Evolutionary conservation across 345 rosid species (phyloP).

Genomic region (Diplotaxis tenuifolia): DNA sequence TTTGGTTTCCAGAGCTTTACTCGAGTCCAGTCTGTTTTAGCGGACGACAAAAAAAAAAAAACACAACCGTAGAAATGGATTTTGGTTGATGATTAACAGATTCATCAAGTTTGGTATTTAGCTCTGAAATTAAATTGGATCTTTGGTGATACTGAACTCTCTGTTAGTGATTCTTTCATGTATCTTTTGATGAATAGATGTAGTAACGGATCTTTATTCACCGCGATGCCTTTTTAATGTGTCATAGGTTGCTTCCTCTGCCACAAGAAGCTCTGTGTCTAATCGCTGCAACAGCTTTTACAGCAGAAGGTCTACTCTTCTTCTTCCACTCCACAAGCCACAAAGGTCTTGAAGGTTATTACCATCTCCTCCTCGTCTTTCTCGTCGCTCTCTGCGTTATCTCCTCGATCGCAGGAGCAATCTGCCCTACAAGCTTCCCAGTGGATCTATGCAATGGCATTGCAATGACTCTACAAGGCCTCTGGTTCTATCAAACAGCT

Average conservation of each 20-base stretch:
- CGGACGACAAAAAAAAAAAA: too few species aligned
- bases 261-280: constrained; percentile 79
- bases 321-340: constrained; percentile 95
- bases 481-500: constrained; percentile 98
- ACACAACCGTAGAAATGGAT: too few species aligned
- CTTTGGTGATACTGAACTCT: not conserved
- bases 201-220: too few species aligned
- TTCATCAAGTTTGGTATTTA: too few species aligned
- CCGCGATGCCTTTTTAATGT: not conserved
- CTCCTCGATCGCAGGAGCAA: constrained; percentile 64
- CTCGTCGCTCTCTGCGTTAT: constrained; percentile 68
- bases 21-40: too few species aligned
- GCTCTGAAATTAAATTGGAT: not conserved
- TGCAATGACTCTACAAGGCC: constrained; percentile 88
- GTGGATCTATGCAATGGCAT: constrained; percentile 68
- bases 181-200: too few species aligned
- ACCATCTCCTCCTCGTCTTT: constrained; percentile 87
- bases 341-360: constrained; percentile 93
- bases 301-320: constrained; percentile 77
- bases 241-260: constrained; percentile 59
- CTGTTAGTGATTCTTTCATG: too few species aligned
- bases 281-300: constrained; percentile 75
- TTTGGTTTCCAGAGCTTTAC: too few species aligned
- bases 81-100: too few species aligned
- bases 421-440: constrained; percentile 77